Conservation (phyloP, 176 grass and related monocot genomes). For the Ananas comosus region DNA sequence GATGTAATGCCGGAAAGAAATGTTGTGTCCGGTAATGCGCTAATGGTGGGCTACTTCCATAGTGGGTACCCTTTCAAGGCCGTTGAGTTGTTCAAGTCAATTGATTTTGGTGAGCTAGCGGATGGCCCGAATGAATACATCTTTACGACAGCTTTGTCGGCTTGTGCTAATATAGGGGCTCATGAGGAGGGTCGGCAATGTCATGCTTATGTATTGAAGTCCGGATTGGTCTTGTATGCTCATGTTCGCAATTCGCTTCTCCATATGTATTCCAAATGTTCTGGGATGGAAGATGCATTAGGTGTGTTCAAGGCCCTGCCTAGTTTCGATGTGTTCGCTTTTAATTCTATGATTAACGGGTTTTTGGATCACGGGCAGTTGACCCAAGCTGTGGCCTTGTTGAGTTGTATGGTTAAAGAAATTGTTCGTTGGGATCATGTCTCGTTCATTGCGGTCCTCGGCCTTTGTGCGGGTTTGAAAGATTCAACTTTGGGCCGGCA, state of each 20-base stretch:
- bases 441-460: conserved; percentile 51
- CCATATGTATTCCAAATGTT: conserved; percentile 57
- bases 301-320: conserved; percentile 32
- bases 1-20: conserved; percentile 55
- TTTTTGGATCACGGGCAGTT: conserved; percentile 42
- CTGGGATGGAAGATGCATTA: conserved; percentile 31
- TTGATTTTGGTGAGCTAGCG: conserved; percentile 6
- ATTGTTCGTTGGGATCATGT: conserved; percentile 59
- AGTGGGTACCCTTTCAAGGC: conserved; percentile 31
- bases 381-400: conserved; percentile 25
- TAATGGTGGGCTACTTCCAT: conserved; percentile 55
- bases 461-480: conserved; percentile 51
- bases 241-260: conserved; percentile 51
- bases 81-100: conserved; percentile 36
- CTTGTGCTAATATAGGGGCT: conserved; percentile 32
- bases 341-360: conserved; percentile 72
- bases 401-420: conserved; percentile 32
- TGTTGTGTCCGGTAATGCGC: conserved; percentile 35
- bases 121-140: conserved; percentile 50
- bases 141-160: conserved; percentile 26
- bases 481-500: conserved; percentile 44
- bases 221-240: conserved; percentile 22
- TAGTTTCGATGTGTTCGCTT: conserved; percentile 37
- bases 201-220: conserved; percentile 47
- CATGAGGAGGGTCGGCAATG: conserved; percentile 48